Evolutionary conservation across 139 green algal genomes (phyloP), one percentile per base, ranked within the genome.

Genomic region (Edaphochlamys debaryana): DNA sequence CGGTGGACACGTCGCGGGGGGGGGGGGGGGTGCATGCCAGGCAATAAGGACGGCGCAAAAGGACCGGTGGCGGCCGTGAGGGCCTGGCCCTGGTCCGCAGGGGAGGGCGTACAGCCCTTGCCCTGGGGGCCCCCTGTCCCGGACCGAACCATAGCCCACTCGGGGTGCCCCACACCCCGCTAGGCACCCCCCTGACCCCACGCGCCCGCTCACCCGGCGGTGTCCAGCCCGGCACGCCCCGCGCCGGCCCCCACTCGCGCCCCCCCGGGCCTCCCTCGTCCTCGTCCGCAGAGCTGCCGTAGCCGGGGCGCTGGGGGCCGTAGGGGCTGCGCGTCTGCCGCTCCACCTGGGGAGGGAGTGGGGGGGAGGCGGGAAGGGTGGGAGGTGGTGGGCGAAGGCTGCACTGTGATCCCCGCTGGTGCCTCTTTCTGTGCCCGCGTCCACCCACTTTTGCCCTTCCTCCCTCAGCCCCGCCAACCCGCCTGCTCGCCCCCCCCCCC

Each of bases 241-340:
- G 66, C 37, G 36, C 60, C 48, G 78, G 66, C 48, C 56, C 67
- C 78, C 78, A 84, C 64, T 84, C 78, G 6, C 66, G 30, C 23
- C 50, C 40, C 6, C 36, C 52, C 1, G 37, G 17, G 30, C 54
- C 38, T 6, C 36, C 66, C 6, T 37, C 40, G 36, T 84, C 78
- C 37, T 76, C 78, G 6, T 84, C 78, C 62, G 62, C 4, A 40
- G 64, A 29, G 66, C 9, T 40, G 77, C 78, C 78, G 50, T 84
- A 84, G 38, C 78, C 78, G 7, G 50, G 66, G 0, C 78, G 78
- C 13, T n/a, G 0, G 27, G 78, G 78, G 78, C 78, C 78, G 78
- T 84, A 84, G 0, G 78, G 78, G 38, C 25, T 58, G 36, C 67
- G 78, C 20, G 66, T 77, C 78, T 84, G 78, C 32, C 30, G 11